Conservation (phyloP, 305 asterid species). For the Fraxinus sp. region DNA sequence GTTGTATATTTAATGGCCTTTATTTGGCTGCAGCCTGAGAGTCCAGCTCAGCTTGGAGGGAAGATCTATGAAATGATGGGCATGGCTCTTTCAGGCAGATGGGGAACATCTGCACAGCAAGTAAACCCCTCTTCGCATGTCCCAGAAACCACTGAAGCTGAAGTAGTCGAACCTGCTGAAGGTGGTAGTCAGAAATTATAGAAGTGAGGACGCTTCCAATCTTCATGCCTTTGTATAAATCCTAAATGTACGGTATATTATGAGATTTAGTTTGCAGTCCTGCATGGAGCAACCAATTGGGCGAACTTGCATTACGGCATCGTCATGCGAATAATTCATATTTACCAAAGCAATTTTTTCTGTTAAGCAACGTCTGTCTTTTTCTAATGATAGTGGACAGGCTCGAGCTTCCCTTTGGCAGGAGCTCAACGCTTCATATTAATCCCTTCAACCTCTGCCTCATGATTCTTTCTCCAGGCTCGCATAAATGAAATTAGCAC, state of each 20-base stretch:
- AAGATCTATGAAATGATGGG: constrained; percentile 95
- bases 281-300: not conserved
- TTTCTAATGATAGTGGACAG: not conserved
- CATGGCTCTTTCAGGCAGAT: constrained; percentile 72
- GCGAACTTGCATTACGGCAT: not conserved
- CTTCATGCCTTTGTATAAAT: not conserved
- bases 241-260: not conserved
- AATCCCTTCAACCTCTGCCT: not conserved
- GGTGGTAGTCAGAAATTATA: constrained; percentile 48
- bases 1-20: not conserved
- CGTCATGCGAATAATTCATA: not conserved
- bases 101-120: constrained; percentile 47
- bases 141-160: constrained; percentile 68
- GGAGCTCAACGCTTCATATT: not conserved
- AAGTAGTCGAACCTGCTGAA: constrained; percentile 65
- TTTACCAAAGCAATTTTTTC: not conserved
- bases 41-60: constrained; percentile 91
- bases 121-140: constrained; percentile 19
- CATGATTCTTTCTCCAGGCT: not conserved
- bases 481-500: not conserved
- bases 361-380: not conserved
- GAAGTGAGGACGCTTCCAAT: not conserved
- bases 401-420: not conserved
- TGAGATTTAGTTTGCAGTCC: not conserved
- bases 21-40: constrained; percentile 65